These are phyloP conservation scores for Vanrija sp. DNA, from an alignment of 1,284 basidiomycete genomes.

Conservation along the genomic window DNA sequence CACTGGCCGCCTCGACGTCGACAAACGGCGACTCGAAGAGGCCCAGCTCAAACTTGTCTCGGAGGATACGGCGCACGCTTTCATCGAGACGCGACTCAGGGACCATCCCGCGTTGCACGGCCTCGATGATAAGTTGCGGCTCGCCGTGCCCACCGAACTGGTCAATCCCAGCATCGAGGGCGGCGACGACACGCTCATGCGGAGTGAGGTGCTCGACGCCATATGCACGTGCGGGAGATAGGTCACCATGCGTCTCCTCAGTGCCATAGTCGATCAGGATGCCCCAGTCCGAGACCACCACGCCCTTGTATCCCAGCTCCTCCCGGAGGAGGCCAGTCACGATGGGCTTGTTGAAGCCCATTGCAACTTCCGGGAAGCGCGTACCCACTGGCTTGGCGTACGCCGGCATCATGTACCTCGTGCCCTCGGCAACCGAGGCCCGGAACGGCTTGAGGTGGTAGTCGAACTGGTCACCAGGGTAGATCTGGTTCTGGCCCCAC, in stretches of 20 bases:
- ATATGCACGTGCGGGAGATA: slow-evolving; percentile 8
- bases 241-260: slow-evolving; percentile 5
- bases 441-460: slow-evolving; percentile 20
- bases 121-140: slow-evolving; percentile 5
- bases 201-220: slow-evolving; percentile 15
- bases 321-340: slow-evolving; percentile 5
- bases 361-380: slow-evolving; percentile 13
- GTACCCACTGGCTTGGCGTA: slow-evolving; percentile 17
- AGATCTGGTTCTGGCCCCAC: slow-evolving; percentile 15
- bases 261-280: slow-evolving; percentile 3
- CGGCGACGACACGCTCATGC: slow-evolving; percentile 10
- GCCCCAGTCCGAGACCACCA: slow-evolving; percentile 18
- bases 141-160: slow-evolving; percentile 18
- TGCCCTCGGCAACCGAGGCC: slow-evolving; percentile 11
- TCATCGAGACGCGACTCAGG: slow-evolving; percentile 14
- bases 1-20: slow-evolving; percentile 7
- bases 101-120: slow-evolving; percentile 8
- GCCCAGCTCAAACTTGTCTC: slow-evolving; percentile 14
- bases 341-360: slow-evolving; percentile 18
- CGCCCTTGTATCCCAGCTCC: slow-evolving; percentile 12
- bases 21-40: slow-evolving; percentile 12
- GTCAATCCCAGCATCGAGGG: slow-evolving; percentile 19
- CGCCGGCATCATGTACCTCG: slow-evolving; percentile 14
- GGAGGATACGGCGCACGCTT: slow-evolving; percentile 4
- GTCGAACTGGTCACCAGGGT: slow-evolving; percentile 14